phyloP scores from a whole-genome alignment of 768 basidiomycete species.

The Boletus rubroflammeus region DNA sequence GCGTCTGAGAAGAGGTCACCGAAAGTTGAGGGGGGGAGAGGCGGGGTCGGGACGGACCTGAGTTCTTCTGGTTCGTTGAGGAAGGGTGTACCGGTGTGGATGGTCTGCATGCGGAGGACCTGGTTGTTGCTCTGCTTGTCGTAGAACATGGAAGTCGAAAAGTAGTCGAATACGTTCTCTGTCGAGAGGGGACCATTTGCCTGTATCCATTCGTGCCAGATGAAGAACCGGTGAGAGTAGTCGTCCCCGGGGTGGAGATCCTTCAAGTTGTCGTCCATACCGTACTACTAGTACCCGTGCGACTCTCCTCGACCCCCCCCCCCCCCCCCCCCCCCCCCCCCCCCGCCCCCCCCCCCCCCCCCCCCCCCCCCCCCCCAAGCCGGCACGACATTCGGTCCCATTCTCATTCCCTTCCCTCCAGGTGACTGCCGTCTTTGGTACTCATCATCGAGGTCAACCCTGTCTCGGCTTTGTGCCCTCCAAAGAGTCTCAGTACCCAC shows the following conservation, averaged over 20 bases:
- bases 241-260: constrained; percentile 81
- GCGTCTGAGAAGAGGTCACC: constrained; percentile 45
- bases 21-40: neutral
- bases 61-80: constrained; percentile 84
- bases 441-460: too few relatives aligned
- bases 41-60: constrained; percentile 38
- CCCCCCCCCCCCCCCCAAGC: too few relatives aligned
- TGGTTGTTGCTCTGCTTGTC: constrained; percentile 94
- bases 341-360: too few relatives aligned
- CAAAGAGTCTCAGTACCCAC: constrained; percentile 29
- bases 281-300: neutral
- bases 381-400: too few relatives aligned
- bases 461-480: constrained; percentile 36
- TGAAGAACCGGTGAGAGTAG: constrained; percentile 79
- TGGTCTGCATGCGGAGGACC: constrained; percentile 89
- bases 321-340: too few relatives aligned
- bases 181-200: constrained; percentile 73
- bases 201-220: constrained; percentile 91
- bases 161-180: constrained; percentile 87
- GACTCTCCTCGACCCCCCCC: neutral
- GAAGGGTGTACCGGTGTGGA: constrained; percentile 74
- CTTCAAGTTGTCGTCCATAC: constrained; percentile 47
- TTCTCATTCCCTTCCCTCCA: too few relatives aligned
- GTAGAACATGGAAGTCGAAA: constrained; percentile 88
- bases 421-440: too few relatives aligned